Evolutionary conservation across 1,284 basidiomycete species (phyloP), one percentile per base, ranked within the genome.

Genomic region (Coriolopsis trogii): DNA sequence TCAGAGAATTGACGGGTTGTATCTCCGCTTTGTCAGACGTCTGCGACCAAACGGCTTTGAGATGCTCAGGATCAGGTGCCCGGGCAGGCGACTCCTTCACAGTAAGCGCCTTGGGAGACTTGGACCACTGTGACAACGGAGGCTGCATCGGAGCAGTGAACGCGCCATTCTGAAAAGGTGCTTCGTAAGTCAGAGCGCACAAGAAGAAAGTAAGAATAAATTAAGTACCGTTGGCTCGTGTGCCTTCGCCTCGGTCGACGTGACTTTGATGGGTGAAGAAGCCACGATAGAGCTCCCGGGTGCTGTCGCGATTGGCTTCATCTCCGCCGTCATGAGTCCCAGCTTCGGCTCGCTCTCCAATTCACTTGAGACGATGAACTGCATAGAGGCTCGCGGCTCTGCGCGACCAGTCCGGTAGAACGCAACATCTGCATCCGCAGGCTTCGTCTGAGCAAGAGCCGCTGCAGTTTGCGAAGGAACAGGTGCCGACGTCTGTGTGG

Each of bases 31-130:
- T 85, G 61, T 84, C 81, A 2, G 89, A 78, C 8, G 84, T 77
- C 63, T 89, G 84, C n/a, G 87, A 87, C 90, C 90, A 93, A 9
- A 92, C 81, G 26, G 88, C 85, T 67, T 88, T 91, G 46, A 92
- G 71, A 60, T 87, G 87, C 61, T 91, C 89, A 16, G 86, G 84
- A 67, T 90, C 89, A 15, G 87, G 85, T 41, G 76, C 77, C 51
- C 86, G 74, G 45, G 82, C 77, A 20, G 82, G 77, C 6, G 82
- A 80, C 30, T 89, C 87, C 64, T 88, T 89, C 38, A 78, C 62
- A n/a, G 77, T 41, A 61, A 84, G 73, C 53, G 69, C 77, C 53
- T 82, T 60, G 15, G 85, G 78, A n/a, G 84, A 76, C 63, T 83
- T 83, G 36, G 78, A 70, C 88, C 89, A 91, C 7, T 82, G 69